A percentile compares a stretch with the other conserved stretches of the same genome.
These are phyloP conservation scores for Pyricularia pennisetigena DNA, from an alignment of 2,329 filamentous ascomycete genomes.

Conservation along the genomic window DNA sequence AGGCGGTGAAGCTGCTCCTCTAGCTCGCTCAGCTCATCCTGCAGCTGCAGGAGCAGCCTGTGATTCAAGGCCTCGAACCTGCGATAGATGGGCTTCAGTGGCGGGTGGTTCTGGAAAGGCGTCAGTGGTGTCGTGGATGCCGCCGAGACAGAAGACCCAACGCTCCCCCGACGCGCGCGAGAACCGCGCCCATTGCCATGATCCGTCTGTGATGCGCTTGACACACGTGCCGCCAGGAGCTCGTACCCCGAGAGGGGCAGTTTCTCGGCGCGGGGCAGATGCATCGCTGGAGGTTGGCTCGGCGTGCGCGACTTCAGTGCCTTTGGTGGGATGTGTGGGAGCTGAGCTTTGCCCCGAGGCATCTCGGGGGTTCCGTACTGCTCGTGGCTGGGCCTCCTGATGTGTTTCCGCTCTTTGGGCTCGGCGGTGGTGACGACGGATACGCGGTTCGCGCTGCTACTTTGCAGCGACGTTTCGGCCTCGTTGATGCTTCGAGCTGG, in stretches of 20 bases:
- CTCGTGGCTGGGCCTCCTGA: constrained; percentile 11
- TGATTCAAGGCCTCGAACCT: constrained; percentile 78
- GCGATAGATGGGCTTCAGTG: constrained; percentile 60
- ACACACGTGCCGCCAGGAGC: constrained; percentile 25
- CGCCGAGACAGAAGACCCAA: constrained; percentile 12
- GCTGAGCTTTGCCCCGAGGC: constrained; percentile 26
- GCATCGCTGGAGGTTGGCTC: constrained; percentile 22
- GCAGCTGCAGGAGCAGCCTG: constrained; percentile 69
- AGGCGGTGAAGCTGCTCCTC: constrained; percentile 67
- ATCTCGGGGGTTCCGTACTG: constrained; percentile 32
- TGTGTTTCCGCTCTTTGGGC: not conserved
- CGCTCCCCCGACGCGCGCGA: not conserved
- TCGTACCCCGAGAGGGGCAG: constrained; percentile 50
- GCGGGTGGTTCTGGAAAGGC: constrained; percentile 11
- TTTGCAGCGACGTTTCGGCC: not conserved
- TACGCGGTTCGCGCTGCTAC: not conserved
- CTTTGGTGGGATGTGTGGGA: constrained; percentile 24
- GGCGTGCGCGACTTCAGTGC: constrained; percentile 25
- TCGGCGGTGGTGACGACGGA: not conserved
- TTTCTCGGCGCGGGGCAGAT: constrained; percentile 28
- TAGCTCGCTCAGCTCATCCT: constrained; percentile 74
- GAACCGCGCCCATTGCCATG: not conserved
- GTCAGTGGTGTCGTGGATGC: not conserved
- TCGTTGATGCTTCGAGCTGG: constrained; percentile 29
- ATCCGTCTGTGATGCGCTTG: constrained; percentile 26